phyloP scores from a whole-genome alignment of 345 rosid genomes.

The Pistacia integerrima region DNA sequence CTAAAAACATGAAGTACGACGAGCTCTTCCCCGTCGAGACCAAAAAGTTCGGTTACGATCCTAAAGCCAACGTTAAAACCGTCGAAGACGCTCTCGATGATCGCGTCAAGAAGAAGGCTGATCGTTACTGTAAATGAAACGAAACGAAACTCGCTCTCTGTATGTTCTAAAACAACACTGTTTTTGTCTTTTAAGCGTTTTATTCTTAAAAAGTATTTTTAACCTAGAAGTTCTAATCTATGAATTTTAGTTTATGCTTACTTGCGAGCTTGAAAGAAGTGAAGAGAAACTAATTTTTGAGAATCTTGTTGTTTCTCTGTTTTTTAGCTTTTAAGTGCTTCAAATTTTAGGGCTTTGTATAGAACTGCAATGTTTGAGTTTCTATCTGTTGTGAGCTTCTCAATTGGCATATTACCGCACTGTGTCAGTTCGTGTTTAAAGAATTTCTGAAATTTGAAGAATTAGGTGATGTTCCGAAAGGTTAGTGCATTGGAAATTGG shows the following conservation, averaged over 20 bases:
- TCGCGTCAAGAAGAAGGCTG: constrained; percentile 95
- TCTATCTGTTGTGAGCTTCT: background rate
- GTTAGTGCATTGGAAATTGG: background rate
- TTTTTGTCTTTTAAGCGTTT: background rate
- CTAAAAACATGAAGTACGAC: constrained; percentile 80
- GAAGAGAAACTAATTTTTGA: too few relatives aligned
- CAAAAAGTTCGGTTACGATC: constrained; percentile 72
- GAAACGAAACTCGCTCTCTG: background rate
- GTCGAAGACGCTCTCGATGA: constrained; percentile 89
- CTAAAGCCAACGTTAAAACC: constrained; percentile 50
- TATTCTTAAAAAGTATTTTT: too few relatives aligned
- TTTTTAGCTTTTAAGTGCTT: background rate
- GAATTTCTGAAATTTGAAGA: background rate
- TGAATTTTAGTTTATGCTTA: background rate
- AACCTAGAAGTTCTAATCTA: too few relatives aligned
- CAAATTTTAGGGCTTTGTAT: background rate
- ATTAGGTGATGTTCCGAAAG: background rate
- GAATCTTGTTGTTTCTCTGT: background rate
- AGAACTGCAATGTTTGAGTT: background rate
- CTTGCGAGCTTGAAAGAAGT: background rate
- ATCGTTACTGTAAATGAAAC: constrained; percentile 82
- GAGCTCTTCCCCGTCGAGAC: constrained; percentile 89
- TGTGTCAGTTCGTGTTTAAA: background rate
- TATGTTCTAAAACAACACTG: background rate
- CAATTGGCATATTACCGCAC: too few relatives aligned